Evolutionary conservation across 805 yeast genomes (phyloP), one percentile per base, ranked within the genome.

Genomic region (Kazachstania bromeliacearum): DNA sequence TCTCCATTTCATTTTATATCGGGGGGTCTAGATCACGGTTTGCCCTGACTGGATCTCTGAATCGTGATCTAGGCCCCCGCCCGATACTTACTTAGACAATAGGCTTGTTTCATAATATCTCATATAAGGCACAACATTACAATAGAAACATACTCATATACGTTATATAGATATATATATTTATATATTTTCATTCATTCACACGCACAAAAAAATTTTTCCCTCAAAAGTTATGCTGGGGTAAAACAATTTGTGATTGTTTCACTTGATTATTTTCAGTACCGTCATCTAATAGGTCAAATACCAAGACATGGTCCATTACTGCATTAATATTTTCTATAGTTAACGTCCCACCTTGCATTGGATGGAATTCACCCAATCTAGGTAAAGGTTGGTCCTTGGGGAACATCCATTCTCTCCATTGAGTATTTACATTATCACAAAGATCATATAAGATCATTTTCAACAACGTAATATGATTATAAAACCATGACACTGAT

Each of bases 381-480:
- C 38, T 36, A n/a, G 63, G 63, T 22, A 58, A 34, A n/a, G 36
- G 35, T 19, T 42, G 34, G 15, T 40, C 46, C 33, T 42, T 47
- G 13, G 56, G 53, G 28, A 48, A 57, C 63, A 58, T 58, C 63
- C 63, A 58, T 31, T 57, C 62, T 37, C 63, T 50, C 62, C 63
- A 57, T 25, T 55, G 59, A 5, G 57, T 46, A n/a, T 46, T 50
- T 2, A 50, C 44, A 31, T 55, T 54, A 33, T 55, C 59, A 43
- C 61, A 56, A 16, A 58, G 42, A 40, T 58, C 63, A 36, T 52
- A 58, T 12, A 58, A 40, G 17, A 57, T 55, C 60, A 58, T 57
- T 38, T 57, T 58, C 19, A 58, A 45, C 24, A 58, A 37, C 0
- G 63, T 58, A 18, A 58, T 57, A 39, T 58, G 63, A 38, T 58